Conservation (phyloP, 2,329 filamentous ascomycete species). For the Penicillium sp. region DNA sequence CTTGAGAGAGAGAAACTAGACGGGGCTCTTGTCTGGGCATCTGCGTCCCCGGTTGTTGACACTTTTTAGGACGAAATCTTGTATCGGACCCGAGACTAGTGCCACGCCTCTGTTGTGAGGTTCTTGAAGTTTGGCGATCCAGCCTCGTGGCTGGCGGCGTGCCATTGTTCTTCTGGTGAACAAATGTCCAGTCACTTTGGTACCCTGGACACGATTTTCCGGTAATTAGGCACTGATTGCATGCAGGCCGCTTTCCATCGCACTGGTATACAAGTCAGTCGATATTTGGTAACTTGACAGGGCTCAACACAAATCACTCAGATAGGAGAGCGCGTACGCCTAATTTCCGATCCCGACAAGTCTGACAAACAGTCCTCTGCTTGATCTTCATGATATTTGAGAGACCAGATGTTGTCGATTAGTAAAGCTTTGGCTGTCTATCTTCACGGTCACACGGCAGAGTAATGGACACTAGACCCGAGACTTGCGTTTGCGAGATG, state of each 20-base stretch:
- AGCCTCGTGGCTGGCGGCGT: no score
- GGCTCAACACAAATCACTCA: not conserved
- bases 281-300: no score
- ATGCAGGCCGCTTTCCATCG: constrained; percentile 20
- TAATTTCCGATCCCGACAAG: not conserved
- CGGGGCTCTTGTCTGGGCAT: no score
- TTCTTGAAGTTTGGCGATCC: no score
- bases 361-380: not conserved
- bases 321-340: not conserved
- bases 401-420: not conserved
- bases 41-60: not conserved
- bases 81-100: not conserved
- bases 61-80: not conserved
- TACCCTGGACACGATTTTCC: constrained; percentile 22
- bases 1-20: not conserved
- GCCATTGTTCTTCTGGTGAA: not conserved
- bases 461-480: no score
- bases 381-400: not conserved
- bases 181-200: constrained; percentile 16
- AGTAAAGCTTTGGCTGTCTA: no score
- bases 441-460: no score
- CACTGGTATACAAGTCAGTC: no score
- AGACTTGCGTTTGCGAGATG: no score
- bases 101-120: not conserved
- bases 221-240: constrained; percentile 20